These are phyloP conservation scores for Sarcomyxa edulis DNA, from an alignment of 768 basidiomycete species.

Conservation along the genomic window DNA sequence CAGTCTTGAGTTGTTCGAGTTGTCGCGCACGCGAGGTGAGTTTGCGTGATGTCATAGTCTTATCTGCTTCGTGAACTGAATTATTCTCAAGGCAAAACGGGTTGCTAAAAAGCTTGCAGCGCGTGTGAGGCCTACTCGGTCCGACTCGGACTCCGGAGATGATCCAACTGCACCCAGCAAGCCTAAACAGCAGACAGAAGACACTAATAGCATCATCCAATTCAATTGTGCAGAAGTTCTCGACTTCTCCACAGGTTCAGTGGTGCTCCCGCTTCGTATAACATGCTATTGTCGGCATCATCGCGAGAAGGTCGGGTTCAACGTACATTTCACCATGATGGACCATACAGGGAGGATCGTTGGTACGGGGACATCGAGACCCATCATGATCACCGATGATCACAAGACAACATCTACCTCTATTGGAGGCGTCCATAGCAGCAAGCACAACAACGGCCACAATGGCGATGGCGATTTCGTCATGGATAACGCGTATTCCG, in stretches of 20 bases:
- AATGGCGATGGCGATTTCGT: conserved; percentile 27
- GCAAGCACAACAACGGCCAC: conserved; percentile 16
- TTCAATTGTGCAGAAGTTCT: conserved; percentile 93
- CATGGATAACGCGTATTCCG: conserved; percentile 13
- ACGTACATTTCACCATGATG: conserved; percentile 81
- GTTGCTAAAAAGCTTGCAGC: conserved; percentile 86
- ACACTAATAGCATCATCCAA: conserved; percentile 82
- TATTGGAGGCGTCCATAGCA: conserved; percentile 15
- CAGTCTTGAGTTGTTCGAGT: conserved; percentile 79
- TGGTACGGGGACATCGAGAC: conserved; percentile 75
- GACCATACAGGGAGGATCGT: conserved; percentile 77
- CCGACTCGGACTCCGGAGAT: conserved; percentile 67
- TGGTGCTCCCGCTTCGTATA: conserved; percentile 87
- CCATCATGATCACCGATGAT: conserved; percentile 99
- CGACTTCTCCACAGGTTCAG: conserved; percentile 84
- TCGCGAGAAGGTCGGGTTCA: conserved; percentile 93
- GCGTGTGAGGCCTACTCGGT: conserved; percentile 71
- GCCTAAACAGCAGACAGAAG: conserved; percentile 49
- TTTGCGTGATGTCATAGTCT: neutral
- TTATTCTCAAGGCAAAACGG: conserved; percentile 68
- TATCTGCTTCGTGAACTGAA: conserved; percentile 5
- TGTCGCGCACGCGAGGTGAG: conserved; percentile 83
- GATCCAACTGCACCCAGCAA: conserved; percentile 33
- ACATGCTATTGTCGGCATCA: conserved; percentile 99
- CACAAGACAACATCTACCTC: conserved; percentile 64